phyloP scores from a whole-genome alignment of 352 stramenopile species.

The Globisporangium emineosum region DNA sequence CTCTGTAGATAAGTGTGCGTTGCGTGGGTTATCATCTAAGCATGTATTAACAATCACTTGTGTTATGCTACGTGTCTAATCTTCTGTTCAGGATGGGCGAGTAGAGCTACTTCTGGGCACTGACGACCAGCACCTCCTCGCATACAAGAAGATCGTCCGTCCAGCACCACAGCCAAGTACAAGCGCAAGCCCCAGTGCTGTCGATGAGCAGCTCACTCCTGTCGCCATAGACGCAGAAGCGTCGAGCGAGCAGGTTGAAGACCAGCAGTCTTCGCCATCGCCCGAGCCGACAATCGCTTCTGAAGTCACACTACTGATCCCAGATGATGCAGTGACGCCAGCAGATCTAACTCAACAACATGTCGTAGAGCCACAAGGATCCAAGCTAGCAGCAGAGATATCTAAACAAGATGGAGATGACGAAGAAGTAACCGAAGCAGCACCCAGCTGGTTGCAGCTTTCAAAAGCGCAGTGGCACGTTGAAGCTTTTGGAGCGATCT shows the following conservation, averaged over 20 bases:
- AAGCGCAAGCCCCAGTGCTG: not conserved
- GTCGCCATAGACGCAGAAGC: not conserved
- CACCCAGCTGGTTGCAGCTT: slow-evolving; percentile 32
- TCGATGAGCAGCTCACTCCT: not conserved
- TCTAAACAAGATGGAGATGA: not conserved
- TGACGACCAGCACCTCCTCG: slow-evolving; percentile 50
- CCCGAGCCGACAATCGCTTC: not conserved
- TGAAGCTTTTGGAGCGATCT: slow-evolving; percentile 62
- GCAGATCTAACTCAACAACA: not conserved
- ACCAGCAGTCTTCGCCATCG: not conserved
- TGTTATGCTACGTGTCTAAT: not conserved
- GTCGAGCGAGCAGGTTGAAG: not conserved
- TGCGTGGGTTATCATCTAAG: not conserved
- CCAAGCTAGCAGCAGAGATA: not conserved
- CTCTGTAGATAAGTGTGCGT: not conserved
- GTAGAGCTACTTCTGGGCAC: slow-evolving; percentile 62
- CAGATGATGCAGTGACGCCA: not conserved
- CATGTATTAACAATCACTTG: not conserved
- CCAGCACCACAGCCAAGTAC: not conserved
- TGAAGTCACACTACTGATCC: not conserved
- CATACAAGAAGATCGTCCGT: slow-evolving; percentile 37
- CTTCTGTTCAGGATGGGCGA: slow-evolving; percentile 42
- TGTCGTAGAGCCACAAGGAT: not conserved
- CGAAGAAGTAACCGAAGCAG: not conserved
- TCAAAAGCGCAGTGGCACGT: slow-evolving; percentile 35